phyloP scores from a whole-genome alignment of 1,284 basidiomycete genomes.

The Mycena sp. region DNA sequence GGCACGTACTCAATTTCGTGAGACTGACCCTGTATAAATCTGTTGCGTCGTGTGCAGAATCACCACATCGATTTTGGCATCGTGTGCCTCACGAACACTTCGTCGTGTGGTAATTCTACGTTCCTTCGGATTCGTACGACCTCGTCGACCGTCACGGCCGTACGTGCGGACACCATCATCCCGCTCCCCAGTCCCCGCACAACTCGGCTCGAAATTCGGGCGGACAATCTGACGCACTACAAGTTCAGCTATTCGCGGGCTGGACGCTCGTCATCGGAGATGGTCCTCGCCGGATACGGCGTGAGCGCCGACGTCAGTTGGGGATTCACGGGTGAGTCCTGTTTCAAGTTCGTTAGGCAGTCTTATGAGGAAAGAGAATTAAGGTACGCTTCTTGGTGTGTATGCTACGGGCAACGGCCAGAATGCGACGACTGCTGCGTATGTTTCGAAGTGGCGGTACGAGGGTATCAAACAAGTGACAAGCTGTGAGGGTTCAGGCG shows the following conservation, averaged over 20 bases:
- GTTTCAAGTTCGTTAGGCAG: not conserved
- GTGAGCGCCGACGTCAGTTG: conserved; percentile 25
- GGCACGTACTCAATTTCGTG: too few species aligned
- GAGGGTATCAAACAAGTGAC: conserved; percentile 15
- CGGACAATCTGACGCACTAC: conserved; percentile 26
- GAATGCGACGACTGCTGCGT: conserved; percentile 25
- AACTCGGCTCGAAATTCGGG: conserved; percentile 24
- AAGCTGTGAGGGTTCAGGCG: not conserved
- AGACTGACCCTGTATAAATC: too few species aligned
- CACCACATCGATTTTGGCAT: conserved; percentile 27
- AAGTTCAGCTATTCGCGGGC: conserved; percentile 13
- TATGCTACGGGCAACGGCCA: conserved; percentile 23
- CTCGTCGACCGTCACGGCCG: conserved; percentile 6
- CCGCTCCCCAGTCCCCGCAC: conserved; percentile 2
- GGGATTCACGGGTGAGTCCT: conserved; percentile 22
- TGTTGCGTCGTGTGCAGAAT: too few species aligned
- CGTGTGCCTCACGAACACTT: conserved; percentile 7
- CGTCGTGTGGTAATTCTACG: conserved; percentile 11
- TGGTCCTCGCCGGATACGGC: conserved; percentile 15
- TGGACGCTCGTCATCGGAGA: not conserved
- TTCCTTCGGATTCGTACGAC: conserved; percentile 24
- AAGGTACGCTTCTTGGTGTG: conserved; percentile 22
- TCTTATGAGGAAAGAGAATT: not conserved
- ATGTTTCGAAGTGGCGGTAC: conserved; percentile 23
- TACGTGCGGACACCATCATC: conserved; percentile 8